Evolutionary conservation across 2,329 filamentous ascomycete species (phyloP).

Genomic region (Diatrype stigma): DNA sequence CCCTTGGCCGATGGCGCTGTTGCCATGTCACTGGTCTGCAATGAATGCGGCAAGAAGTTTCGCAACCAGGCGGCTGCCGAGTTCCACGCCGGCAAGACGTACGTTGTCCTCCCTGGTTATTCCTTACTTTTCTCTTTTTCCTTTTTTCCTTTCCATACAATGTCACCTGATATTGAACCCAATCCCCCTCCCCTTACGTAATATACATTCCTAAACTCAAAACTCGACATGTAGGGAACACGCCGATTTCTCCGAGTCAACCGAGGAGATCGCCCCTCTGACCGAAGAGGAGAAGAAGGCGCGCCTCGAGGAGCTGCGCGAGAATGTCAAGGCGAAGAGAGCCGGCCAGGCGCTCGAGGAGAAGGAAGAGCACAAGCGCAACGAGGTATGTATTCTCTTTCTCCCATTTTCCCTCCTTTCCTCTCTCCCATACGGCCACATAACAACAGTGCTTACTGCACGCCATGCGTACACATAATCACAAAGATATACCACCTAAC

Average conservation of each 20-base stretch:
- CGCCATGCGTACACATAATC: not conserved
- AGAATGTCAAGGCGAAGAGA: constrained; percentile 68
- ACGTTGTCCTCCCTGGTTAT: constrained; percentile 25
- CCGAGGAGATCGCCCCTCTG: constrained; percentile 83
- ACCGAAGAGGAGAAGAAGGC: constrained; percentile 87
- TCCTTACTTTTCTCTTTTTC: no score
- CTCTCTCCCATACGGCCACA: constrained; percentile 1
- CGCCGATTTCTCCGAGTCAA: constrained; percentile 87
- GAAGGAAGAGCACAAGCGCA: constrained; percentile 76
- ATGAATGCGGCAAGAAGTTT: constrained; percentile 92
- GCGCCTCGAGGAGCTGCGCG: constrained; percentile 70
- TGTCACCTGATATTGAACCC: no score
- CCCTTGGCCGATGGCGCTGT: constrained; percentile 66
- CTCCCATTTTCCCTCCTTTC: not conserved
- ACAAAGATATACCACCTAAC: no score
- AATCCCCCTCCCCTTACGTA: no score
- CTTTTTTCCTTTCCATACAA: no score
- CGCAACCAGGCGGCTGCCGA: constrained; percentile 75
- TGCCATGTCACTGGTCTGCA: constrained; percentile 82
- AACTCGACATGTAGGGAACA: constrained; percentile 58
- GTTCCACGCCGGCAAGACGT: constrained; percentile 87
- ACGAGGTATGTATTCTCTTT: constrained; percentile 58
- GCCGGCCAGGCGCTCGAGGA: constrained; percentile 66
- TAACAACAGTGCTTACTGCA: no score
- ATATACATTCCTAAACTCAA: no score